Evolutionary conservation across 495 filamentous ascomycete species (phyloP).

Genomic region (Penicillium chermesinum): DNA sequence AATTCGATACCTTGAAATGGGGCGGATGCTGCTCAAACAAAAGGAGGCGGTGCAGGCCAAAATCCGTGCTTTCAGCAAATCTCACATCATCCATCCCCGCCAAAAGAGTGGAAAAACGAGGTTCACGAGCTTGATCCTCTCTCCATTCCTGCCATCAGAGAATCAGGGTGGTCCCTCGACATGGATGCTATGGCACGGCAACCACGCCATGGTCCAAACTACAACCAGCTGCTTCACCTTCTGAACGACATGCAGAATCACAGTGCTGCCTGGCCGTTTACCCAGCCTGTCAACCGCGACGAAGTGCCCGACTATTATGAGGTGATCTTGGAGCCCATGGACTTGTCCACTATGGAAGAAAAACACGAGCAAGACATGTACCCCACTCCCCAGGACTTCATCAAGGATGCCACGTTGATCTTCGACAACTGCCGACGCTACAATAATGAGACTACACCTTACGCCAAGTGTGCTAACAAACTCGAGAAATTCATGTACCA

Average conservation of each 20-base stretch:
- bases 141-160: slow-evolving; percentile 74
- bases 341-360: slow-evolving; percentile 90
- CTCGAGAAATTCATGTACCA: slow-evolving; percentile 96
- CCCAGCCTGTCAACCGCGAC: slow-evolving; percentile 87
- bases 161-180: slow-evolving; percentile 89
- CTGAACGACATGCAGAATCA: slow-evolving; percentile 96
- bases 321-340: slow-evolving; percentile 98
- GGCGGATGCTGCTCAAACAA: slow-evolving; percentile 95
- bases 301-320: slow-evolving; percentile 98
- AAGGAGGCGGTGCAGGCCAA: slow-evolving; percentile 93
- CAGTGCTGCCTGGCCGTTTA: slow-evolving; percentile 86
- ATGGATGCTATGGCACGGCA: slow-evolving; percentile 97
- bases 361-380: slow-evolving; percentile 95
- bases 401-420: slow-evolving; percentile 82
- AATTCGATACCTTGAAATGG: slow-evolving; percentile 88
- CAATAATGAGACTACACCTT: slow-evolving; percentile 92
- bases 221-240: slow-evolving; percentile 85
- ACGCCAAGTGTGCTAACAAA: slow-evolving; percentile 93
- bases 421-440: slow-evolving; percentile 95
- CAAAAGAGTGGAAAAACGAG: slow-evolving; percentile 76
- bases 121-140: slow-evolving; percentile 70
- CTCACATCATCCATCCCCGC: slow-evolving; percentile 80
- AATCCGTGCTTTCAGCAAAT: slow-evolving; percentile 85
- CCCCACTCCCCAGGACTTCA: slow-evolving; percentile 85
- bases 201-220: slow-evolving; percentile 95